These are phyloP conservation scores for Ascochyta rabiei DNA, from an alignment of 2,329 filamentous ascomycete genomes.

Conservation along the genomic window DNA sequence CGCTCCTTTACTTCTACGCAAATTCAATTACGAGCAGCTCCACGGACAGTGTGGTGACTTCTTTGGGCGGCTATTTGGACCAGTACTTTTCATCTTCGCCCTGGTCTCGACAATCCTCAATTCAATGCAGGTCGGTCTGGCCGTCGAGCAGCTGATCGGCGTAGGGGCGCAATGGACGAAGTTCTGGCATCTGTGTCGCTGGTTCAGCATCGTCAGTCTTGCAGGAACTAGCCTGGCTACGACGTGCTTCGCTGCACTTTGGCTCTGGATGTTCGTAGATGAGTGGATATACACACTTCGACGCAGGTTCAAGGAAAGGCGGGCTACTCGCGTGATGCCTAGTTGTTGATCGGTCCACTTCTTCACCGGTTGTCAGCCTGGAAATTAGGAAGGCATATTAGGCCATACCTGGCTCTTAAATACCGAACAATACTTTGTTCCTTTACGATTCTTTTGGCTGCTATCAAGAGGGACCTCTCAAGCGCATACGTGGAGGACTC, in stretches of 20 bases:
- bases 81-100: constrained; percentile 28
- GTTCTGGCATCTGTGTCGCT: constrained; percentile 21
- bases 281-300: constrained; percentile 30
- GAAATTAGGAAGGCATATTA: too few relatives aligned
- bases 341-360: too few relatives aligned
- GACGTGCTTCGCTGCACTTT: constrained; percentile 25
- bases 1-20: constrained; percentile 41
- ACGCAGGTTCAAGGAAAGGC: too few relatives aligned
- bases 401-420: too few relatives aligned
- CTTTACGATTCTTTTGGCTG: too few relatives aligned
- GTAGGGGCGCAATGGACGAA: constrained; percentile 1
- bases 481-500: too few relatives aligned
- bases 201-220: constrained; percentile 29
- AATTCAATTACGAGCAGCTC: constrained; percentile 32
- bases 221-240: constrained; percentile 17
- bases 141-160: constrained; percentile 21
- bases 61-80: constrained; percentile 23
- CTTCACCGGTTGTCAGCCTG: too few relatives aligned
- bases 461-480: too few relatives aligned
- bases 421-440: too few relatives aligned
- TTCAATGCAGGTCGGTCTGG: constrained; percentile 30
- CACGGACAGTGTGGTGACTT: constrained; percentile 43
- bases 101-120: constrained; percentile 26
- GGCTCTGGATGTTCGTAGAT: constrained; percentile 29
- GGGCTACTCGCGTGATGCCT: too few relatives aligned